Evolutionary conservation across 2,329 filamentous ascomycete species (phyloP), one percentile per base, ranked within the genome.

Genomic region (Colletotrichum graminicola): DNA sequence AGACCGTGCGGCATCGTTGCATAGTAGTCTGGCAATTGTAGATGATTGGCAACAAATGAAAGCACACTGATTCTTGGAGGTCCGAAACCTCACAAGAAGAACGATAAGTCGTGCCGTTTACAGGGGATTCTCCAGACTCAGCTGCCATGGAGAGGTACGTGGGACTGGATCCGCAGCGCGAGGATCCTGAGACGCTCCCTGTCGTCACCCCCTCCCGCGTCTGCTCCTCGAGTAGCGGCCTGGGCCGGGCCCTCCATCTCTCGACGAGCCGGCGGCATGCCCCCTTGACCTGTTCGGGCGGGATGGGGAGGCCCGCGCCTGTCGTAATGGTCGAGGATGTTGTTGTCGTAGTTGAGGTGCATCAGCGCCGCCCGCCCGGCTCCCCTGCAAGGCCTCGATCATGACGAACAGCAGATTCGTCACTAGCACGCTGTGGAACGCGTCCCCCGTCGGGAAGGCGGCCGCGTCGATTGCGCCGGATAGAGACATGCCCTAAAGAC

Each of bases 361-460:
- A 82, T 82, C 23, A 83, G 75, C 5, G 82, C 81, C 3, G 79
- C 80, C 1, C 80, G 77, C 69, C 69, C 80, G 77, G n/a, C 82
- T 82, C 3, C 81, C 82, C 4, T 81, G 75, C 73, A 82, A 79
- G 2, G 81, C 75, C 56, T 83, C 82, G 62, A 83, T 83, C 74
- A 80, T 82, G 47, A 84, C 79, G 63, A 83, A 84, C 0, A 83
- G 73, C 3, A 83, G 75, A 0, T 82, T 83, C 1, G 81, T 80
- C n/a, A 84, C 66, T 64, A 83, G 55, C 2, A 69, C 55, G 21
- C 39, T 18, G 16, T 39, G 41, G 2, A 71, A 32, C 1, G 69
- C 36, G 1, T 66, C 69, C 16, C 55, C 61, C 26, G 34, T 3
- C n/a, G n/a, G n/a, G n/a, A n/a, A n/a, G n/a, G n/a, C n/a, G n/a